These are phyloP conservation scores for Ustilago shanxiensis DNA, from an alignment of 1,284 basidiomycete species.

Conservation along the genomic window DNA sequence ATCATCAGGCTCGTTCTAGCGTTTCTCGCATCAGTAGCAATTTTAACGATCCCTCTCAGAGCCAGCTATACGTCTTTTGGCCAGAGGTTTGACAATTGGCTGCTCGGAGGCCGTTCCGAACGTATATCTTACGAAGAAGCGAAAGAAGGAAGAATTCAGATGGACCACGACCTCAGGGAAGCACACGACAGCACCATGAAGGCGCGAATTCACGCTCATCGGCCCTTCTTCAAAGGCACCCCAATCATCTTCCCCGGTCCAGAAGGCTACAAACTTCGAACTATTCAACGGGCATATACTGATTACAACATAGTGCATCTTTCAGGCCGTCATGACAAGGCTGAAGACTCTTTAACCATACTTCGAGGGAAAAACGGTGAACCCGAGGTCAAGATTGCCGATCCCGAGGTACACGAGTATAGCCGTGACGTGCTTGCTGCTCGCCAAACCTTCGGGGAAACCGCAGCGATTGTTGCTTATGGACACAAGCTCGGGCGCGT, in stretches of 20 bases:
- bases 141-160: neutral
- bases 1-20: neutral
- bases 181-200: neutral
- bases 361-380: neutral
- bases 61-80: neutral
- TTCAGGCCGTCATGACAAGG: neutral
- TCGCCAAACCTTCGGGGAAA: conserved; percentile 9
- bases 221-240: neutral
- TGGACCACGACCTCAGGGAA: neutral
- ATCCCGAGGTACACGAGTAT: neutral
- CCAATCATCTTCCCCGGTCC: conserved; percentile 4
- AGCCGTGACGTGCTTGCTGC: neutral
- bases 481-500: neutral
- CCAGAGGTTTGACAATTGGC: neutral
- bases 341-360: neutral
- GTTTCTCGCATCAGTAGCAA: too few species aligned
- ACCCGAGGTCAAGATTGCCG: neutral
- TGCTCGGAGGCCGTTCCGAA: neutral
- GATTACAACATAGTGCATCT: conserved; percentile 12
- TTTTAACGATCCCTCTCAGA: neutral
- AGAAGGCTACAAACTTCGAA: neutral
- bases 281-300: conserved; percentile 16
- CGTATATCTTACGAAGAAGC: neutral
- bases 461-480: conserved; percentile 16
- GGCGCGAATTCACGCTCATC: neutral